Percentiles rank a stretch among this genome's conserved stretches.
Conservation (phyloP, 2,329 filamentous ascomycete species). For the Exophiala alcalophila region DNA sequence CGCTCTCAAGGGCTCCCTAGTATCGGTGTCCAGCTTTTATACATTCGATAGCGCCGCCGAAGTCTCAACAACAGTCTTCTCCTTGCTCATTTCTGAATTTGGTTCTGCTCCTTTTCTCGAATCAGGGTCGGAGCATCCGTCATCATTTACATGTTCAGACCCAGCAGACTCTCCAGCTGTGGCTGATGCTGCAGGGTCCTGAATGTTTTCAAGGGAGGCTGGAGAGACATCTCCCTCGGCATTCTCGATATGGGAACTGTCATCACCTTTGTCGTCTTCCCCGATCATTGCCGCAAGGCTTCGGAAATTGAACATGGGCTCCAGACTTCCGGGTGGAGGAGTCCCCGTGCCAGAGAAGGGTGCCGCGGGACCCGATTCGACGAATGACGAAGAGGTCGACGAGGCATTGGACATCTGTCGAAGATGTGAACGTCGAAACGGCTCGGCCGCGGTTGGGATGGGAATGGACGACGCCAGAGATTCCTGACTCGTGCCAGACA, state of each 20-base stretch:
- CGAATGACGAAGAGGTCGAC: slow-evolving; percentile 72
- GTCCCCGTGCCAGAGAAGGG: slow-evolving; percentile 34
- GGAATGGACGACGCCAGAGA: slow-evolving; percentile 29
- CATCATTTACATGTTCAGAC: slow-evolving; percentile 3
- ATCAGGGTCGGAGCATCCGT: slow-evolving; percentile 12
- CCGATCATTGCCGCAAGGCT: slow-evolving; percentile 84
- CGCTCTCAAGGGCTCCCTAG: too few species aligned
- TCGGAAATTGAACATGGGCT: slow-evolving; percentile 88
- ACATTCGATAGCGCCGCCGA: slow-evolving; percentile 15
- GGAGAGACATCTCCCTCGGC: slow-evolving; percentile 19
- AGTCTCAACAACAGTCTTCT: slow-evolving; percentile 7
- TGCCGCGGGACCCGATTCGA: slow-evolving; percentile 60
- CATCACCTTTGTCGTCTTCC: slow-evolving; percentile 53
- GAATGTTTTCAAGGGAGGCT: background rate
- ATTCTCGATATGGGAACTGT: slow-evolving; percentile 39
- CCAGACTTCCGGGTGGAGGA: slow-evolving; percentile 50
- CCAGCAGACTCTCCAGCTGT: background rate
- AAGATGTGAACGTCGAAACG: slow-evolving; percentile 66
- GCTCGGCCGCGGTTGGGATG: slow-evolving; percentile 43
- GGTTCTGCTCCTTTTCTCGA: slow-evolving; percentile 5
- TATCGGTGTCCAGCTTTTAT: too few species aligned
- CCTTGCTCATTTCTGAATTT: slow-evolving; percentile 6
- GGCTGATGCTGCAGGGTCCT: slow-evolving; percentile 2
- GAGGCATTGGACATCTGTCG: slow-evolving; percentile 85
- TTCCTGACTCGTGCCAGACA: slow-evolving; percentile 30